phyloP scores from a whole-genome alignment of 2,329 filamentous ascomycete genomes.

The Xylariomycetidae sp. region DNA sequence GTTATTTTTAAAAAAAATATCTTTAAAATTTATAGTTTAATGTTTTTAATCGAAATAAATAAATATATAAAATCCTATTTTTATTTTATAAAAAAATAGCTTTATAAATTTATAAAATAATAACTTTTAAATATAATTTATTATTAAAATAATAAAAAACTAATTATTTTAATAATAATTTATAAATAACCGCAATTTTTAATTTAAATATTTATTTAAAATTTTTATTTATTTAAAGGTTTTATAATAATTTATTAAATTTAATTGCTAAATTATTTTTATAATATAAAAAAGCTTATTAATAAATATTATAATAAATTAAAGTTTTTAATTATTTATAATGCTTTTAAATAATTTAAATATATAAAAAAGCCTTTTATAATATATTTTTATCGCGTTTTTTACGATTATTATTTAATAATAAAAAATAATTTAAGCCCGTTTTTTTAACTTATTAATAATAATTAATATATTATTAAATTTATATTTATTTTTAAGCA shows the following conservation, averaged over 20 bases:
- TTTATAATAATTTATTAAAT: not conserved
- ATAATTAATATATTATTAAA: not conserved
- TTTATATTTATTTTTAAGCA: constrained; percentile 1
- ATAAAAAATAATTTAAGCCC: not conserved
- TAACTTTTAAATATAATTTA: not conserved
- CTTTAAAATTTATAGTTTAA: not conserved
- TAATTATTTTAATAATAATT: not conserved
- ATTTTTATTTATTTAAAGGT: constrained; percentile 1
- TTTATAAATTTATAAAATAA: not conserved
- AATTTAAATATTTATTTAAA: not conserved
- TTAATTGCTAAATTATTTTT: not conserved
- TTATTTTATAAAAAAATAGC: not conserved
- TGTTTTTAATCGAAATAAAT: no score
- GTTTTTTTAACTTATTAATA: not conserved
- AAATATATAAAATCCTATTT: not conserved
- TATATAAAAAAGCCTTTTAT: not conserved
- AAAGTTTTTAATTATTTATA: not conserved
- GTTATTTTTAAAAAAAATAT: not conserved
- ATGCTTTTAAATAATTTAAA: not conserved
- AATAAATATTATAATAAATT: not conserved
- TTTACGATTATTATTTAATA: not conserved
- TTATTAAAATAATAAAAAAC: no score
- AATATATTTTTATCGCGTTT: not conserved
- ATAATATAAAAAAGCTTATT: not conserved
- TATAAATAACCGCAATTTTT: not conserved